Base-by-base conservation (phyloP, 2,329 filamentous ascomycete species). In the Tolypocladium pustulatum region DNA sequence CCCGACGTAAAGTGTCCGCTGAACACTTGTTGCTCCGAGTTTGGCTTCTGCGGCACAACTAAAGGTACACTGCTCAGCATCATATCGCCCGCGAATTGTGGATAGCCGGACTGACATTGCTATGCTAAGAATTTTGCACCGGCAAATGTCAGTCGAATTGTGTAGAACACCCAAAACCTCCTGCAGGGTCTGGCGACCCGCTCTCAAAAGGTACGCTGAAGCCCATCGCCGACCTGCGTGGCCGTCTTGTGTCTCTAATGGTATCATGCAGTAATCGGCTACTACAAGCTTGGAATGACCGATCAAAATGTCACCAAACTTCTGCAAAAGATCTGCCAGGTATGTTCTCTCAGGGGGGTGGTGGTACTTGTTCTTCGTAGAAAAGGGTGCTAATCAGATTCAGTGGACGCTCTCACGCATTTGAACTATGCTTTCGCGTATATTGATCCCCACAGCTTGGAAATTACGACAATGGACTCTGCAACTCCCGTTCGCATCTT, bases 1-100 rank as follows among this genome's bases (percentile, higher is more conserved):
- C 6, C 6, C 6, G 34, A 59, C 9, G 54, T 63, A 27, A 60
- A 61, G n/a, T 75, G 71, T 51, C 72, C 71, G 2, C 64, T 76
- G 1, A 74, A 75, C 51, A 72, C 74, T 3, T 74, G 72, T 60
- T 63, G 62, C 54, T 54, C 40, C 9, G 13, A 60, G 25, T 36
- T 53, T 30, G 59, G 60, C 7, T 62, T 62, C 46, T 64, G 62
- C 37, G 61, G 62, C 17, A 58, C 57, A 20, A 60, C 55, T 8
- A 25, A n/a, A 2, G 34, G 34, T 36, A 36, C 6, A 12, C 12
- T 36, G 12, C 34, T 12, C 12, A 36, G 12, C 34, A 6, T 36
- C 6, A 36, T 12, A 36, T 36, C 12, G n/a, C 34, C 12, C 12
- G 34, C 6, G 12, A 36, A 6, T 36, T 36, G 12, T 12, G 6